These are phyloP conservation scores for Fusarium nelsonii DNA, from an alignment of 2,329 filamentous ascomycete genomes.

Conservation along the genomic window DNA sequence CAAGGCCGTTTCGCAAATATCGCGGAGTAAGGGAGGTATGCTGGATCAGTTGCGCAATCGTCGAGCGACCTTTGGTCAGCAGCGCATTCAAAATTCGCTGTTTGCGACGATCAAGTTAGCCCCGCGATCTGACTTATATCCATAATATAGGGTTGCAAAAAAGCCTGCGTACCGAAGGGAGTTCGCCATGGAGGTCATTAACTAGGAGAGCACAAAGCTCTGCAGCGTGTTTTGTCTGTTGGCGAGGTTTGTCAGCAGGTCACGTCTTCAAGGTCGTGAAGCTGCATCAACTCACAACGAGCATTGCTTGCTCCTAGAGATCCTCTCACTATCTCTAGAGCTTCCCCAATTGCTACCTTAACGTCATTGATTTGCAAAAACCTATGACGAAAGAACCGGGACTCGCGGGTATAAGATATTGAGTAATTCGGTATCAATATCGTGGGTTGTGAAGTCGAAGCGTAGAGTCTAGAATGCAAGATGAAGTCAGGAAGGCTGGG, in stretches of 20 bases:
- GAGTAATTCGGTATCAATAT: not conserved
- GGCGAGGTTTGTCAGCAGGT: slow-evolving; percentile 40
- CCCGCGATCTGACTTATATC: slow-evolving; percentile 36
- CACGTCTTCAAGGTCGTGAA: slow-evolving; percentile 29
- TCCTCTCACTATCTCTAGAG: slow-evolving; percentile 83
- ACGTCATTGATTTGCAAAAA: slow-evolving; percentile 64
- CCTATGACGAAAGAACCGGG: slow-evolving; percentile 18
- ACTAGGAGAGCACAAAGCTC: slow-evolving; percentile 93
- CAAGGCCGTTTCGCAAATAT: slow-evolving; percentile 84
- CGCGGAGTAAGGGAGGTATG: slow-evolving; percentile 79
- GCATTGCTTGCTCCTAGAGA: slow-evolving; percentile 78
- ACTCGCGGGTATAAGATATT: slow-evolving; percentile 3
- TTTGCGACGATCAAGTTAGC: slow-evolving; percentile 47
- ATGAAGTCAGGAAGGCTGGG: slow-evolving; percentile 33
- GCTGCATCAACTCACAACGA: slow-evolving; percentile 61
- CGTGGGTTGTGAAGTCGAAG: slow-evolving; percentile 8
- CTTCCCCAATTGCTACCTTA: slow-evolving; percentile 76
- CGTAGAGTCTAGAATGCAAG: slow-evolving; percentile 11
- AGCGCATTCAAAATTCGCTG: slow-evolving; percentile 89
- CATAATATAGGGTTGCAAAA: slow-evolving; percentile 22
- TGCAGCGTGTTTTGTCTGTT: slow-evolving; percentile 77
- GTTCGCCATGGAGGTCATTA: slow-evolving; percentile 89
- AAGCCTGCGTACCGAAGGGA: slow-evolving; percentile 80
- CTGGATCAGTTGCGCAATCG: slow-evolving; percentile 75
- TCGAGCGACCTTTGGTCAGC: slow-evolving; percentile 81